Base-by-base conservation (phyloP, 2,329 filamentous ascomycete species). In the Cryphonectria nitschkei region DNA sequence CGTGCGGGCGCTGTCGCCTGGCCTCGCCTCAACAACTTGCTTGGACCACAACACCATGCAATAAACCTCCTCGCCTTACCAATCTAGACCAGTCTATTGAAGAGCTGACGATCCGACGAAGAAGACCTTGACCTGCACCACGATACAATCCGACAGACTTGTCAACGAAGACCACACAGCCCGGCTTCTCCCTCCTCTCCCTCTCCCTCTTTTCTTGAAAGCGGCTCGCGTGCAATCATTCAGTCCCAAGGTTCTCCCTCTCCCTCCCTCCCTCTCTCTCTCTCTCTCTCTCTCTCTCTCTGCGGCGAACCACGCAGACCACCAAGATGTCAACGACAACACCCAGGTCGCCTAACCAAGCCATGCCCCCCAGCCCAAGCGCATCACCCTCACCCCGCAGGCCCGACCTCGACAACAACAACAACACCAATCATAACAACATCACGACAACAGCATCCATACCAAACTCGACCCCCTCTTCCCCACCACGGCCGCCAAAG, bases 401-500 rank as follows among this genome's bases (percentile, higher is more conserved):
- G 22, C 14, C 56, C 41, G 13, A 60, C n/a, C 6, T 43, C 19
- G 1, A 32, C 26, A 54, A 58, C 29, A 62, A 46, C 37, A 72
- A n/a, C 43, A 37, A 32, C 65, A 39, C 3, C 37, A 39, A 2
- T 11, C 32, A 2, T 68, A 68, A 4, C 69, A 68, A 4, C 70
- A 75, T 16, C 1, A 3, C 61, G 4, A 46, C 34, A 29, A 9
- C 61, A 63, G 13, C 37, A 26, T 66, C 22, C 61, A n/a, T 39
- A 8, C 32, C 58, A 8, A 19, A 32, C 16, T 5, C 58, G 6
- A 4, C 61, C 26, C 8, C 22, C n/a, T 2, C 62, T 26, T 9
- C 65, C 3, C 68, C 26, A n/a, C 34, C 63, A 39, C 70, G 34
- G 46, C 68, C 70, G 46, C 68, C 70, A 41, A 72, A 46, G 22